Evolutionary conservation across 306 rosid species (phyloP), one percentile per base, ranked within the genome.

Genomic region (Comarum palustre): DNA sequence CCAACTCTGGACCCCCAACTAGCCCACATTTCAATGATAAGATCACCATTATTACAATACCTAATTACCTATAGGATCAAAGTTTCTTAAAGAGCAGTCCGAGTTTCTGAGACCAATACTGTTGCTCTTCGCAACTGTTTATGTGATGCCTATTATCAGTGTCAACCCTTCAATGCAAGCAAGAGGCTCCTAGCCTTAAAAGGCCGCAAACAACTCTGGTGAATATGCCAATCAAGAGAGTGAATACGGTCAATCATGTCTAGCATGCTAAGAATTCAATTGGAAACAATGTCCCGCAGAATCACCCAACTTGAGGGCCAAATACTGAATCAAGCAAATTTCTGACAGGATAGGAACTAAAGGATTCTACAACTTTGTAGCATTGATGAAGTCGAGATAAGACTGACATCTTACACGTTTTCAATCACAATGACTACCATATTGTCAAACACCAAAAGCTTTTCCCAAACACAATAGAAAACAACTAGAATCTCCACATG

Each of bases 121-220:
- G 74, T 73, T 5, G 75, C 75, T 17, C 63, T 79, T 29, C 73
- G 11, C 4, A 24, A 45, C 31, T n/a, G 69, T 62, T 59, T 66
- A 71, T 36, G 50, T 75, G 54, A 75, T 77, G 14, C 63, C 80
- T 31, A 47, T 57, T 62, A 78, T 52, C 65, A 70, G 82, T 65
- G 66, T 58, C 61, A 78, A 24, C 66, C 73, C 80, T 14, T 70
- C 75, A 32, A 60, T 75, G 82, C 41, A 75, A 36, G 72, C 75
- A 14, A 59, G 59, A 59, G 27, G 43, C 43, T 39, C 78, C 50
- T 22, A 68, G 82, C 43, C 67, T 57, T 57, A 41, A 62, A n/a
- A n/a, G 32, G 75, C 68, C 66, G 74, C 82, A 15, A 78, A 65
- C 62, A 41, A 66, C 22, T 78, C 82, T 2, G 74, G 72, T 22